Evolutionary conservation across 106 monocot genomes (phyloP).

Genomic region (Vanilla planifolia): DNA sequence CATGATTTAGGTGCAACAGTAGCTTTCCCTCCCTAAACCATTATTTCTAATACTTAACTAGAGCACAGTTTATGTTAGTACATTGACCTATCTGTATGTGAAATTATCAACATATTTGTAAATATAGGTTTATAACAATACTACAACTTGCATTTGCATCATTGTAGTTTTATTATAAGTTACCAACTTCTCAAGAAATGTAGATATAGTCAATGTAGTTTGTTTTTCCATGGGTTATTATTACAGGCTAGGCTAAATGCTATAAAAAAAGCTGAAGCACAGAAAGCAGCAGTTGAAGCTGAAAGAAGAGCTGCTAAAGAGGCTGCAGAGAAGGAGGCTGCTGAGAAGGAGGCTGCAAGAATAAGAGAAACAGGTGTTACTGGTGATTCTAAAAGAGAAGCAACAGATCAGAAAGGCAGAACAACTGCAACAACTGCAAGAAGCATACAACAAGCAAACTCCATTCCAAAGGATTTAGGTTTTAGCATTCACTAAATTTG

Average conservation of each 20-base stretch:
- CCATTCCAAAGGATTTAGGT: background rate
- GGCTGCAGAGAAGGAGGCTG: conserved; percentile 49
- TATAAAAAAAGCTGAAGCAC: conserved; percentile 47
- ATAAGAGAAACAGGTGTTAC: conserved; percentile 16
- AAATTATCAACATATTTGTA: too few species aligned
- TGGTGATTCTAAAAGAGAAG: conserved; percentile 12
- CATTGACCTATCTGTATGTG: too few species aligned
- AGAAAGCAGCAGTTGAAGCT: conserved; percentile 43
- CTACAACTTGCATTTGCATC: too few species aligned
- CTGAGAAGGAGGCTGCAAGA: conserved; percentile 44
- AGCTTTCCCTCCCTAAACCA: too few species aligned
- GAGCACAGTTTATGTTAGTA: too few species aligned
- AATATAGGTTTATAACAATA: too few species aligned
- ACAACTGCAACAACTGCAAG: background rate
- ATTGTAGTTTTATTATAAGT: too few species aligned
- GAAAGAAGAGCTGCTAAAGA: conserved; percentile 28
- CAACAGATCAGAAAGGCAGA: background rate
- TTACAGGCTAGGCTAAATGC: conserved; percentile 44
- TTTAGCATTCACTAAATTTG: background rate
- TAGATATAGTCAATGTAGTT: background rate
- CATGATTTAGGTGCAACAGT: too few species aligned
- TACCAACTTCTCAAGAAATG: too few species aligned
- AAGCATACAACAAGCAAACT: background rate
- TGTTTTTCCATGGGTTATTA: background rate
- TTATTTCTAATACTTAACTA: too few species aligned